phyloP scores from a whole-genome alignment of 306 rosid species.

The Fragaria iinumae region DNA sequence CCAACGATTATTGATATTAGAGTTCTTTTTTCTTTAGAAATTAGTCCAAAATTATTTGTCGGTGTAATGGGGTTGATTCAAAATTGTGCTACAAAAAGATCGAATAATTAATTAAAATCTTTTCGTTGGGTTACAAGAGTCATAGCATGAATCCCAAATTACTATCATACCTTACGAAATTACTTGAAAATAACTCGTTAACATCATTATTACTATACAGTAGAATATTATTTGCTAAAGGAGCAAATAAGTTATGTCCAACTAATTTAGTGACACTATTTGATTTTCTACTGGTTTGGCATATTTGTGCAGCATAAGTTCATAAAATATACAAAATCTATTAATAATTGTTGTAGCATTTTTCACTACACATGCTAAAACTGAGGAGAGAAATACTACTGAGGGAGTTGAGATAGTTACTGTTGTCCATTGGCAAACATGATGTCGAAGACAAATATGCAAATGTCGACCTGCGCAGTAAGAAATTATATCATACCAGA shows the following conservation, averaged over 20 bases:
- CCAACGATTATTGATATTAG: too few species aligned
- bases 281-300: background rate
- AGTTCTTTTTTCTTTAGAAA: too few species aligned
- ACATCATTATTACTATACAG: background rate
- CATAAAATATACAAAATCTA: background rate
- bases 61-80: background rate
- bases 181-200: background rate
- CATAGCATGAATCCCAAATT: background rate
- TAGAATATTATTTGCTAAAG: background rate
- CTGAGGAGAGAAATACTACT: background rate
- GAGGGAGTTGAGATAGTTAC: conserved; percentile 47
- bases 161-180: background rate
- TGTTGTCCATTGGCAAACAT: conserved; percentile 81
- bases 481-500: conserved; percentile 29
- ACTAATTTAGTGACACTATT: background rate
- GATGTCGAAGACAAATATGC: conserved; percentile 81
- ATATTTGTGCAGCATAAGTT: background rate
- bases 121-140: background rate
- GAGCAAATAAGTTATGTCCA: background rate
- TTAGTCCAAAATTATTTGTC: background rate
- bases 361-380: background rate
- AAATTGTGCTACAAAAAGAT: background rate
- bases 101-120: too few species aligned
- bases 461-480: conserved; percentile 74
- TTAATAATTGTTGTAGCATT: background rate